Evolutionary conservation across 2,329 filamentous ascomycete species (phyloP), one percentile per base, ranked within the genome.

Genomic region (Pseudofabraea citricarpa): DNA sequence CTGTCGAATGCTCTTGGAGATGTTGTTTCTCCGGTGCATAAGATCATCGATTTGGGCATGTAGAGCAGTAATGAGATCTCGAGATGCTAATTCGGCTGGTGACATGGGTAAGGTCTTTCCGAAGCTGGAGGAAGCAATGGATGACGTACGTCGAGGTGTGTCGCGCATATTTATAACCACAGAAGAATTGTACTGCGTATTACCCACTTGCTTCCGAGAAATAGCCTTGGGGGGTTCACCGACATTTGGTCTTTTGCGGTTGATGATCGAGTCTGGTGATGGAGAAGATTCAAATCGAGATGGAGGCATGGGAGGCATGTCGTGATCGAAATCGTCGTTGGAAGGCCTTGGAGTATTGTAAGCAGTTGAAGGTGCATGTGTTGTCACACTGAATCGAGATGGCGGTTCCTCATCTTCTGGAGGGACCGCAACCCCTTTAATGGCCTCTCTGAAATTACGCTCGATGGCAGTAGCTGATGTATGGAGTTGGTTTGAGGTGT

Each of bases 1-100:
- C 62, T 91, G 85, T 50, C 77, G 71, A 59, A 93, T 87, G 48
- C 84, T 80, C 19, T 74, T 80, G 58, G 79, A 75, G 56, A 91
- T 79, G 64, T 90, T 91, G 48, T 75, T 70, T 43, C 83, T 79
- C 35, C 86, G 79, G 57, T 85, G 80, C 1, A 71, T 70, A 6
- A 93, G 73, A 38, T 77, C 74, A 32, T 81, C 72, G 22, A 87
- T 75, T 55, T 79, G 76, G 4, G 81, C 78, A 56, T 85, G 78
- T 19, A 93, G 72, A 47, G 75, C 72, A 8, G 79, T 74, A 13
- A 91, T 77, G 21, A 83, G 82, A 58, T 84, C 81, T 26, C 75
- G 70, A 2, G 78, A 71, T 47, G 74, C 68, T 16, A 73, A 61
- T 60, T 87, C 81, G 4, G 78, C 75, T 1, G 83, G 82, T 8